Evolutionary conservation across 169 alveolate species (phyloP).

Genomic region (Miamiensis avidus): DNA sequence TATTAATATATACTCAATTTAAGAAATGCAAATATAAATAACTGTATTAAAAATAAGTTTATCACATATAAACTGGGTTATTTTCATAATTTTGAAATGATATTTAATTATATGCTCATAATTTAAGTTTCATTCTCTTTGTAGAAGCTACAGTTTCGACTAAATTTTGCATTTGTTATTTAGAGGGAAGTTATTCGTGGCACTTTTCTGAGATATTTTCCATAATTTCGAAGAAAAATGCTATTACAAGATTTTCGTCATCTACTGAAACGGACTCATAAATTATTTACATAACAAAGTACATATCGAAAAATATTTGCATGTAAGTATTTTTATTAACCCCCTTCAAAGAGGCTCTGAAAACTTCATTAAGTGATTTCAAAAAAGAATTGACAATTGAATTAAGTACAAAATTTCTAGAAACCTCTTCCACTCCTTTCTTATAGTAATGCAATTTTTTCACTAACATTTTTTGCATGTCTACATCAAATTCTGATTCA

Average conservation of each 20-base stretch:
- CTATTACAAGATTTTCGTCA: conserved; percentile 37
- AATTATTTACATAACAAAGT: conserved; percentile 28
- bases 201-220: conserved; percentile 25
- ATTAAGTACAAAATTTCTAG: conserved; percentile 21
- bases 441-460: conserved; percentile 23
- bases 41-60: too few relatives aligned
- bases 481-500: conserved; percentile 23
- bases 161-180: background rate
- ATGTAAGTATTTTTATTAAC: conserved; percentile 2
- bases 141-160: background rate
- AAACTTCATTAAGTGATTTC: conserved; percentile 19
- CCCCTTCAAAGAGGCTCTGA: conserved; percentile 4
- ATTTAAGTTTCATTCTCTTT: background rate
- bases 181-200: background rate
- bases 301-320: conserved; percentile 30
- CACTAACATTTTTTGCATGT: conserved; percentile 29
- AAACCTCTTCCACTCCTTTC: background rate
- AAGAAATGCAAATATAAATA: too few relatives aligned
- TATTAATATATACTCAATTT: too few relatives aligned
- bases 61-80: too few relatives aligned
- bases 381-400: conserved; percentile 25
- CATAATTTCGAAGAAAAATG: conserved; percentile 31
- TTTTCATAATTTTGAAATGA: too few relatives aligned
- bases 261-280: conserved; percentile 39
- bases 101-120: too few relatives aligned